phyloP scores from a whole-genome alignment of 345 rosid species.

The Abelmoschus esculentus region DNA sequence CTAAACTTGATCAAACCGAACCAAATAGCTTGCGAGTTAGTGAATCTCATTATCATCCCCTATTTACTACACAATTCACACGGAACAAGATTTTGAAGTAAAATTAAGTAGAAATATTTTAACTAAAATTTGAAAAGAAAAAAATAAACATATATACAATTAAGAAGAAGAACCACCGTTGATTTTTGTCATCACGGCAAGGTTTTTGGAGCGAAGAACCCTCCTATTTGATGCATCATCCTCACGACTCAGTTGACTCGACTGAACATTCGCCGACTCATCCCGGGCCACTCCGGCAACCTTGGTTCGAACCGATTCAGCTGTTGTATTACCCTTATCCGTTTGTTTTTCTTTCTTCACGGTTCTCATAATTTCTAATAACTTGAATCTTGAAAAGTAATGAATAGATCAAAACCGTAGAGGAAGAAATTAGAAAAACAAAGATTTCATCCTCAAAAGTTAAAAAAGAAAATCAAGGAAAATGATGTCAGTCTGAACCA shows the following conservation, averaged over 20 bases:
- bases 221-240: constrained; percentile 33
- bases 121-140: not conserved
- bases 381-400: not conserved
- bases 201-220: constrained; percentile 68
- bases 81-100: too few species aligned
- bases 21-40: too few species aligned
- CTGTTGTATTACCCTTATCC: not conserved
- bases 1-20: too few species aligned
- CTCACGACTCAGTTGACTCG: constrained; percentile 6
- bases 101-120: not conserved
- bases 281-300: not conserved
- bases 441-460: not conserved
- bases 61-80: too few species aligned
- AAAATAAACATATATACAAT: not conserved
- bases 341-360: constrained; percentile 26
- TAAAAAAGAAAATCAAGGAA: not conserved
- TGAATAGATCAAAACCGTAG: not conserved
- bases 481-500: not conserved
- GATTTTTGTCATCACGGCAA: constrained; percentile 40
- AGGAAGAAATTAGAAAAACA: not conserved
- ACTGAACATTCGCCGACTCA: not conserved
- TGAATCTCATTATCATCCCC: too few species aligned
- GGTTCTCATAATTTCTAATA: constrained; percentile 6
- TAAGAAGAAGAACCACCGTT: constrained; percentile 28
- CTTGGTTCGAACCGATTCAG: not conserved